Percentiles rank a stretch among this genome's conserved stretches.
Evolutionary conservation across 805 yeast genomes (phyloP).

Genomic region (Candida pseudofarinosa): DNA sequence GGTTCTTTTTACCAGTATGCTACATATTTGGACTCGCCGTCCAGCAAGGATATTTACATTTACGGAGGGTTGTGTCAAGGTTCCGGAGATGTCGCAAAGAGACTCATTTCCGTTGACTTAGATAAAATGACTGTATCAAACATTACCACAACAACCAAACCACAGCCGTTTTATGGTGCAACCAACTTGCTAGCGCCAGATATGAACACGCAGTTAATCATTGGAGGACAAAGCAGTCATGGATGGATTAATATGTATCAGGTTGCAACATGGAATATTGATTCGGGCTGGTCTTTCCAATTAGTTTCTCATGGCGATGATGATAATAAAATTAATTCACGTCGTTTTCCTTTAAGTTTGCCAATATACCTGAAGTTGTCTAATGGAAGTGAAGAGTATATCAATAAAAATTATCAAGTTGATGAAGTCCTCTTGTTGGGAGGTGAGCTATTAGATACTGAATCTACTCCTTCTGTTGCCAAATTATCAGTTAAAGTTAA

Average conservation of each 20-base stretch:
- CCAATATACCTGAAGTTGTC: conserved; percentile 44
- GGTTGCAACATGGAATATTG: conserved; percentile 67
- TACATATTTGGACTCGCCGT: conserved; percentile 39
- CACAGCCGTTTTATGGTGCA: conserved; percentile 54
- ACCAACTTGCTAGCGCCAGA: conserved; percentile 40
- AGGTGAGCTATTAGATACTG: conserved; percentile 42
- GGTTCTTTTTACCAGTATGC: conserved; percentile 31
- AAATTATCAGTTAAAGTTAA: conserved; percentile 30
- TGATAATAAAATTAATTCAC: conserved; percentile 41
- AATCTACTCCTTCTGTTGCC: conserved; percentile 42
- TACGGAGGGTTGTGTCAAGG: conserved; percentile 47
- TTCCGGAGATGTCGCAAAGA: conserved; percentile 26
- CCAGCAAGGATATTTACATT: conserved; percentile 40
- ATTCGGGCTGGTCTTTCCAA: conserved; percentile 62
- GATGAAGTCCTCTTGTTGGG: conserved; percentile 54
- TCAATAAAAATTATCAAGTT: conserved; percentile 30
- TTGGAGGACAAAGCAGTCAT: conserved; percentile 60
- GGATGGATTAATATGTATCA: conserved; percentile 77
- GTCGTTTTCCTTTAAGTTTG: conserved; percentile 49
- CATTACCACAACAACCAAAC: conserved; percentile 47
- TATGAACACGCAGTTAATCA: conserved; percentile 45
- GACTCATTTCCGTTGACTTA: conserved; percentile 46
- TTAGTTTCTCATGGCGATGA: conserved; percentile 23
- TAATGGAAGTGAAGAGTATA: conserved; percentile 20
- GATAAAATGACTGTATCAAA: conserved; percentile 26